Percentiles rank a stretch among this genome's conserved stretches.
These are phyloP conservation scores for Ochetophila trinervis DNA, from an alignment of 306 rosid genomes.

Conservation along the genomic window DNA sequence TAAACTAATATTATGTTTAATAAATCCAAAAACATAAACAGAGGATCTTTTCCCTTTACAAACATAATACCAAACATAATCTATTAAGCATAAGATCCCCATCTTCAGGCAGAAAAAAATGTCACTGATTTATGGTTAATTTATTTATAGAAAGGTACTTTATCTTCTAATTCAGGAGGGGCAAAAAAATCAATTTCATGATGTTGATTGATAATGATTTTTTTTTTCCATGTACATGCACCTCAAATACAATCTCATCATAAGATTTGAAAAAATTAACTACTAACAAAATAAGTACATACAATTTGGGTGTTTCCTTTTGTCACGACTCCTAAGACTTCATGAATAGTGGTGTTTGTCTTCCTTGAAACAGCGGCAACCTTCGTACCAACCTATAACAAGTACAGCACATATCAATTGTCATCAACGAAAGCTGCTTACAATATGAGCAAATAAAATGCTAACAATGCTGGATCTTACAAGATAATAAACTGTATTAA, in stretches of 20 bases:
- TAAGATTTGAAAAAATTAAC: slow-evolving; percentile 9
- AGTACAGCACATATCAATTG: slow-evolving; percentile 15
- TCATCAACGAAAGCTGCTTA: slow-evolving; percentile 11
- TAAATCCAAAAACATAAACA: too few relatives aligned
- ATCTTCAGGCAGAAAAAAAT: too few relatives aligned
- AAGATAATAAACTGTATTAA: background rate
- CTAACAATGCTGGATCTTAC: background rate
- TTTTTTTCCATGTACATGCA: too few relatives aligned
- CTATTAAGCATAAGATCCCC: too few relatives aligned
- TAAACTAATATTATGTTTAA: too few relatives aligned
- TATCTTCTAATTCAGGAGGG: too few relatives aligned
- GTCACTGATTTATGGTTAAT: too few relatives aligned
- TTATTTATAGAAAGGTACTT: too few relatives aligned
- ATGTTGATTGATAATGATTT: too few relatives aligned
- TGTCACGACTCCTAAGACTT: slow-evolving; percentile 84
- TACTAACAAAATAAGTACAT: slow-evolving; percentile 32
- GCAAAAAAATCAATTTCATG: too few relatives aligned
- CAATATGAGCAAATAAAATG: slow-evolving; percentile 11
- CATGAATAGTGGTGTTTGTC: slow-evolving; percentile 96
- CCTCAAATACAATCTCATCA: background rate
- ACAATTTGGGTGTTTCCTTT: slow-evolving; percentile 88
- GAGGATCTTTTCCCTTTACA: too few relatives aligned
- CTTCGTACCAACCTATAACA: slow-evolving; percentile 84
- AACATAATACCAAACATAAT: too few relatives aligned
- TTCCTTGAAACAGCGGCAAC: slow-evolving; percentile 94